phyloP scores from a whole-genome alignment of 495 filamentous ascomycete species.

The Usnea hakonensis region DNA sequence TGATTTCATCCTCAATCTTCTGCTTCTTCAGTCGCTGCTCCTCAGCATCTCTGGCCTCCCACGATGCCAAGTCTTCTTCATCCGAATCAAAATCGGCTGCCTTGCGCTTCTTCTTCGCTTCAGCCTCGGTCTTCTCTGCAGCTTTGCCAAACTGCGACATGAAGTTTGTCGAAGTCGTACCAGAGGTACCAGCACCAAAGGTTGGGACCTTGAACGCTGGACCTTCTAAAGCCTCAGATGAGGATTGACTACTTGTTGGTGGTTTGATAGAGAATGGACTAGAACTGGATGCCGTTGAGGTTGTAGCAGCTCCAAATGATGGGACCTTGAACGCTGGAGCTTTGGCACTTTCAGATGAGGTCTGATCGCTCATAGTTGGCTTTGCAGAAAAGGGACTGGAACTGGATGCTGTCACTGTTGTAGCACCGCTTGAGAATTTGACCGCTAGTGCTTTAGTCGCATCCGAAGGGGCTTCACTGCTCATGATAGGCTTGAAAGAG shows the following conservation, averaged over 20 bases:
- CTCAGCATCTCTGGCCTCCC: conserved; percentile 20
- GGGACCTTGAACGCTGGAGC: conserved; percentile 19
- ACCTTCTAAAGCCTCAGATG: conserved; percentile 3
- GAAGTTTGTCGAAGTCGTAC: conserved; percentile 22
- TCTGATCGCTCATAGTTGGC: not conserved
- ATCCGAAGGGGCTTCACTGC: conserved; percentile 16
- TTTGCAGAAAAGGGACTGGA: not conserved
- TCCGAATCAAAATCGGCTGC: conserved; percentile 51
- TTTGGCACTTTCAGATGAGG: not conserved
- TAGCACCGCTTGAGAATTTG: not conserved
- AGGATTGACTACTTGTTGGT: not conserved
- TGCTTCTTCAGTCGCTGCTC: conserved; percentile 32
- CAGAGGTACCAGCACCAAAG: conserved; percentile 13
- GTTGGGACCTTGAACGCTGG: conserved; percentile 22
- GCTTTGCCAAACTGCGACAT: conserved; percentile 26
- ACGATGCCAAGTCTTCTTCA: conserved; percentile 44
- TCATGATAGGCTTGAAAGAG: conserved; percentile 25
- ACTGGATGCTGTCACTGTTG: not conserved
- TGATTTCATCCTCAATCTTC: conserved; percentile 22
- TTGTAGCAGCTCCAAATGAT: conserved; percentile 5
- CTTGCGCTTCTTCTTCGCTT: conserved; percentile 46
- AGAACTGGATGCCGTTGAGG: not conserved
- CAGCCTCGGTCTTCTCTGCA: conserved; percentile 24
- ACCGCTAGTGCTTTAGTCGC: conserved; percentile 15
- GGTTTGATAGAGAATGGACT: not conserved